A percentile compares a stretch with the other conserved stretches of the same genome.
Evolutionary conservation across 179 eudicot species (phyloP).

Genomic region (Silene coronaria): DNA sequence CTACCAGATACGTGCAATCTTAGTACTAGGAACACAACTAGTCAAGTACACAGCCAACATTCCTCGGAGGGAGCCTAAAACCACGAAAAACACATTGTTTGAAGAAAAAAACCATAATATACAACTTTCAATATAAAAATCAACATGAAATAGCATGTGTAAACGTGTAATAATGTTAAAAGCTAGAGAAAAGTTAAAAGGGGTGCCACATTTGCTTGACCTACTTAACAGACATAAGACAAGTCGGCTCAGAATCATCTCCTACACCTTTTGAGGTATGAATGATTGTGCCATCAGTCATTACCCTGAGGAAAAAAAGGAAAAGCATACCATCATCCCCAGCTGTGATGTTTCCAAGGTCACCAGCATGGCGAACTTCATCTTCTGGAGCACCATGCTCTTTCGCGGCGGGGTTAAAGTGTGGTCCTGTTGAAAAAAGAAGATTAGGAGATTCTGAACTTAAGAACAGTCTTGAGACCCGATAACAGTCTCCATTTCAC

Average conservation of each 20-base stretch:
- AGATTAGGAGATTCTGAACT: conserved; percentile 9
- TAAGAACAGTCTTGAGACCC: no score
- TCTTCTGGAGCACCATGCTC: conserved; percentile 96
- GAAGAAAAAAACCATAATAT: no score
- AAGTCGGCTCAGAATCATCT: not conserved
- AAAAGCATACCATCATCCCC: conserved; percentile 71
- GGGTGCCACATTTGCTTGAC: not conserved
- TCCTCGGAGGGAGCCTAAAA: not conserved
- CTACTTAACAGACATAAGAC: not conserved
- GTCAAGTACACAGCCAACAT: not conserved
- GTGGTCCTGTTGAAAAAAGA: conserved; percentile 53
- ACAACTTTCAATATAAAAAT: not conserved
- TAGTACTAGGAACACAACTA: not conserved
- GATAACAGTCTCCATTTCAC: conserved; percentile 8
- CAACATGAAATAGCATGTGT: not conserved
- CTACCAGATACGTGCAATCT: not conserved
- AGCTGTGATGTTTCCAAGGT: conserved; percentile 76
- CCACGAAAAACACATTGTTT: not conserved
- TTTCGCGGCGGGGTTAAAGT: conserved; percentile 72
- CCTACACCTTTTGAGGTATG: not conserved
- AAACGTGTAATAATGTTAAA: not conserved
- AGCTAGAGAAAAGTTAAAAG: not conserved
- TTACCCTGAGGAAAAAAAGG: not conserved
- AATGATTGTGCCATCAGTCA: not conserved
- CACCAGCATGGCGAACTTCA: conserved; percentile 88